Conservation (phyloP, 2,329 filamentous ascomycete genomes). For the Didymella pomorum region DNA sequence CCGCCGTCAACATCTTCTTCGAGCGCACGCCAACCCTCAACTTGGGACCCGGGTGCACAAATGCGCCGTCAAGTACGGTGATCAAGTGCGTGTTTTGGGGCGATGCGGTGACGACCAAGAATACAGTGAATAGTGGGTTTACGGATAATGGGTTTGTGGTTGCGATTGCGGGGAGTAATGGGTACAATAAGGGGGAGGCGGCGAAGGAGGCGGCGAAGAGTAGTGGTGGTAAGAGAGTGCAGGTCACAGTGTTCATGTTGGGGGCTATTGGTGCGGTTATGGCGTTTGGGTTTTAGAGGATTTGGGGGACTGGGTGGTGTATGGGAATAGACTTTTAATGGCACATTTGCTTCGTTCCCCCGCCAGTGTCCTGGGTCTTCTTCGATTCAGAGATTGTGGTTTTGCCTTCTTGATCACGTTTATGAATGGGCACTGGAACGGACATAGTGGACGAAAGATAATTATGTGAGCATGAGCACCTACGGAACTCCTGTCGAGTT, state of each 20-base stretch:
- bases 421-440: no score
- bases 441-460: no score
- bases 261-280: conserved; percentile 6
- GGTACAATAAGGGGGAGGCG: conserved; percentile 27
- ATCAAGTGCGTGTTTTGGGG: conserved; percentile 38
- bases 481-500: no score
- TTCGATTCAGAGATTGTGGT: no score
- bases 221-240: background rate
- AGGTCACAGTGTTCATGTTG: background rate
- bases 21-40: conserved; percentile 30
- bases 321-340: no score
- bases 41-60: conserved; percentile 22
- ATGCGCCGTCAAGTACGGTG: conserved; percentile 28
- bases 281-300: conserved; percentile 1
- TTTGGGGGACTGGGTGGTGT: no score
- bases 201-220: conserved; percentile 16
- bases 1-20: conserved; percentile 38
- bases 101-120: conserved; percentile 18
- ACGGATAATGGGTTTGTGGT: conserved; percentile 24
- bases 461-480: no score
- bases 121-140: conserved; percentile 23
- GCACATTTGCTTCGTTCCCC: background rate
- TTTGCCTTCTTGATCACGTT: no score
- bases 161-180: conserved; percentile 31
- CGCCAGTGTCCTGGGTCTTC: no score